A percentile compares a stretch with the other conserved stretches of the same genome.
Evolutionary conservation across 345 rosid genomes (phyloP).

Genomic region (Stellera chamaejasme): DNA sequence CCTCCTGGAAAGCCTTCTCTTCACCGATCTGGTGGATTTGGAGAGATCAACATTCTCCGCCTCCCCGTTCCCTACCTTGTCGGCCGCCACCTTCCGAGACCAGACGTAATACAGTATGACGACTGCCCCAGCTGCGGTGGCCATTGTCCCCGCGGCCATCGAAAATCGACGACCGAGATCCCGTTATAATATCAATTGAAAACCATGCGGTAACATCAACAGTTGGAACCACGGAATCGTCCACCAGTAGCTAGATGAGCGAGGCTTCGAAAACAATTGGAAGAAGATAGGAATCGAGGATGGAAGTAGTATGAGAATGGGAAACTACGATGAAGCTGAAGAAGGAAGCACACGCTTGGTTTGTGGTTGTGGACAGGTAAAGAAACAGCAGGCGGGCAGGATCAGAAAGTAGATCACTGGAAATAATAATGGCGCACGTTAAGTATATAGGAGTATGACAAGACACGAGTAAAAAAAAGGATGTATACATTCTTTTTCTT

Average conservation of each 20-base stretch:
- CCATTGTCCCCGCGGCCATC: slow-evolving; percentile 90
- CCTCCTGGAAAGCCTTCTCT: slow-evolving; percentile 56
- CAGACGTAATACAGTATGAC: slow-evolving; percentile 55
- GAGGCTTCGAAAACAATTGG: not conserved
- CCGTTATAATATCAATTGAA: slow-evolving; percentile 6
- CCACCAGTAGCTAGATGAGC: not conserved
- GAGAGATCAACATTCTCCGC: slow-evolving; percentile 38
- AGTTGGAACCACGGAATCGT: not conserved
- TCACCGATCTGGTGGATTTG: slow-evolving; percentile 55
- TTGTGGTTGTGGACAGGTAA: too few relatives aligned
- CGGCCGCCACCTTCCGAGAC: slow-evolving; percentile 42
- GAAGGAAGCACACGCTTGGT: not conserved
- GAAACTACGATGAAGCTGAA: not conserved
- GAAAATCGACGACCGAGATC: slow-evolving; percentile 2
- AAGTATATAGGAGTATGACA: too few relatives aligned
- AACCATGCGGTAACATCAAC: not conserved
- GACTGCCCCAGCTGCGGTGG: slow-evolving; percentile 81
- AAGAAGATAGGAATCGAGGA: not conserved
- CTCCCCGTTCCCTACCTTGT: slow-evolving; percentile 27
- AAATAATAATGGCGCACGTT: too few relatives aligned
- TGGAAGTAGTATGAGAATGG: not conserved
- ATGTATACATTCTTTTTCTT: too few relatives aligned
- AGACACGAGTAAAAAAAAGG: too few relatives aligned
- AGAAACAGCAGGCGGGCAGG: too few relatives aligned
- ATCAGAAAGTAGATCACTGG: too few relatives aligned